Evolutionary conservation across 352 stramenopile species (phyloP).

Genomic region (Phytophthora foliorum): DNA sequence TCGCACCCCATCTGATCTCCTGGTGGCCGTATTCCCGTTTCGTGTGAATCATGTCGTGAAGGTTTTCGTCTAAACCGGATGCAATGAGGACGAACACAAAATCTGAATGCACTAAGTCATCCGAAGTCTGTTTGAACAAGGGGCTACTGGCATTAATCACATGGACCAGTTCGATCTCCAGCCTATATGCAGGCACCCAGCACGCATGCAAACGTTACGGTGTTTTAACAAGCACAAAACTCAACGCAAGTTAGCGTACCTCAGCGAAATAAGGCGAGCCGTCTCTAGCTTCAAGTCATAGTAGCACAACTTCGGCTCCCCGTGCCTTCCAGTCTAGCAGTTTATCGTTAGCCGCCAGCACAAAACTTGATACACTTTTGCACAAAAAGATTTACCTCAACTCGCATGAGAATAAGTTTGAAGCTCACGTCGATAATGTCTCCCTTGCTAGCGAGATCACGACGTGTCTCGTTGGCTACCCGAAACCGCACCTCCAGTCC

Average conservation of each 20-base stretch:
- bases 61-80: constrained; percentile 65
- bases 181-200: constrained; percentile 27
- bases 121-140: constrained; percentile 48
- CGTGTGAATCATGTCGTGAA: constrained; percentile 69
- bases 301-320: constrained; percentile 68
- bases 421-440: constrained; percentile 70
- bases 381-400: constrained; percentile 45
- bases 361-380: background rate
- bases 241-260: constrained; percentile 28
- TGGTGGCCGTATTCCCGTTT: constrained; percentile 57
- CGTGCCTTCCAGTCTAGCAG: constrained; percentile 42
- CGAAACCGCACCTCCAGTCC: constrained; percentile 66
- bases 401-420: constrained; percentile 72
- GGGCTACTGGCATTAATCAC: constrained; percentile 52
- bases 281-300: constrained; percentile 66
- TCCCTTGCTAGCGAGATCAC: constrained; percentile 46
- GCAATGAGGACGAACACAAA: constrained; percentile 69
- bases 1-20: constrained; percentile 52
- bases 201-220: constrained; percentile 2
- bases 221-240: background rate
- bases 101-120: constrained; percentile 48
- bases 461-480: constrained; percentile 61
- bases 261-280: constrained; percentile 57
- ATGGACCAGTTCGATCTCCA: constrained; percentile 67
- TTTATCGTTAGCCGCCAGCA: background rate